phyloP scores from a whole-genome alignment of 208 protist genomes.

The Leishmania gerbilli region DNA sequence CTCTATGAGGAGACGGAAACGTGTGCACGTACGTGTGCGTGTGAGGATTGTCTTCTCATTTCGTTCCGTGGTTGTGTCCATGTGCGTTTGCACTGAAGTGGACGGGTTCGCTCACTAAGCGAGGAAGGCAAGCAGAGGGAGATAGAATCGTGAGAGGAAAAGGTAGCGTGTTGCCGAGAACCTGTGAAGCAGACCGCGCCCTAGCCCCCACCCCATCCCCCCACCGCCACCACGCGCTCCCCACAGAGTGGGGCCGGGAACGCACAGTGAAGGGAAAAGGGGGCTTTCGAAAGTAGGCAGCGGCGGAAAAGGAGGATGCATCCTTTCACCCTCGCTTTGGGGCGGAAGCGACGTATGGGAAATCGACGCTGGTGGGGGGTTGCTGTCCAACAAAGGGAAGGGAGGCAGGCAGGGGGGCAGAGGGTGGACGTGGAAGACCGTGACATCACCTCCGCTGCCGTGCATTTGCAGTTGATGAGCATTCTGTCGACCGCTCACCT shows the following conservation, averaged over 20 bases:
- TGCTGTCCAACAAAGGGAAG: too few species aligned
- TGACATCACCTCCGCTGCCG: not conserved
- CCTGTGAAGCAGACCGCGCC: not conserved
- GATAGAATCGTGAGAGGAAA: not conserved
- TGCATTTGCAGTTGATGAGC: too few species aligned
- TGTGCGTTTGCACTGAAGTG: not conserved
- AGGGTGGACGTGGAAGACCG: not conserved
- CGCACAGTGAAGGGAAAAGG: not conserved
- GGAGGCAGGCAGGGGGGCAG: not conserved
- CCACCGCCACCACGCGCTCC: not conserved
- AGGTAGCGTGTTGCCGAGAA: not conserved
- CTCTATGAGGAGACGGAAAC: not conserved
- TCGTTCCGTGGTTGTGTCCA: not conserved
- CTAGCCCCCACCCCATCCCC: not conserved
- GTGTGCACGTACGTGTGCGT: not conserved
- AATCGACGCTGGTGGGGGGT: not conserved
- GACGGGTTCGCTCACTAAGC: not conserved
- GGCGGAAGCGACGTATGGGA: not conserved
- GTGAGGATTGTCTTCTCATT: not conserved
- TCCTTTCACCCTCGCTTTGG: not conserved
- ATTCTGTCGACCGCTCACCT: not conserved
- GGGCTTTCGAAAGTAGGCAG: not conserved
- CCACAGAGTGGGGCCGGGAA: not conserved
- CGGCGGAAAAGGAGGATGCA: not conserved
- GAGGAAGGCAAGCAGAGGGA: not conserved